Evolutionary conservation across 2,329 filamentous ascomycete genomes (phyloP), one percentile per base, ranked within the genome.

Genomic region (Dactylellina cionopaga): DNA sequence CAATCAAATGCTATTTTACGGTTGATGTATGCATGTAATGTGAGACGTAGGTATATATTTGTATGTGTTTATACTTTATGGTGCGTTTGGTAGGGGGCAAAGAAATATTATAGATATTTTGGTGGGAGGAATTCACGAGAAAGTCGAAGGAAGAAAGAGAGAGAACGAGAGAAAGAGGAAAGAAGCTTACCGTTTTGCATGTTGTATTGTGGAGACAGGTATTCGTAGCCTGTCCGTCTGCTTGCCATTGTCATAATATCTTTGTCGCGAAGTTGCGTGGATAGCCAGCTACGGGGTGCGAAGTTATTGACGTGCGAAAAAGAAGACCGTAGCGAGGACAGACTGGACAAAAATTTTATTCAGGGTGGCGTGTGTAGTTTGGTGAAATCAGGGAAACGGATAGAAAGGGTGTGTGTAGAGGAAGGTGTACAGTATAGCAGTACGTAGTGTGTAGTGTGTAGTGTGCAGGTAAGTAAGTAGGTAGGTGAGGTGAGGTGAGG

Each of bases 121-220:
- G 63, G 56, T 33, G 65, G 56, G 49, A 70, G 47, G 58, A 66
- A 27, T 58, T 55, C 49, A 39, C 29, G 41, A 22, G 43, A 35
- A 22, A 19, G 19, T 54, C 54, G 55, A 54, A 39, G 33, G 25
- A 56, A 43, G n/a, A 24, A 19, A 24, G 29, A 41, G n/a, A 19
- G 33, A n/a, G n/a, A n/a, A n/a, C n/a, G n/a, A n/a, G 44, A 35
- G 46, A 29, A 43, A 41, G 54, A 60, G 64, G 64, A 41, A 60
- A 49, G 59, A 31, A 59, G 52, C 68, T 54, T 72, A 72, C 68
- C 68, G 46, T 64, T 65, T 65, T 72, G 68, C 68, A 72, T 72
- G 62, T 52, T 60, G 68, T 72, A 72, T 44, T 72, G 68, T 72
- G 68, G 68, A 65, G 68, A 72, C 68, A 72, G 44, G 68, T 72